Conservation (phyloP, 2,329 filamentous ascomycete species). For the Aureobasidium namibiae region DNA sequence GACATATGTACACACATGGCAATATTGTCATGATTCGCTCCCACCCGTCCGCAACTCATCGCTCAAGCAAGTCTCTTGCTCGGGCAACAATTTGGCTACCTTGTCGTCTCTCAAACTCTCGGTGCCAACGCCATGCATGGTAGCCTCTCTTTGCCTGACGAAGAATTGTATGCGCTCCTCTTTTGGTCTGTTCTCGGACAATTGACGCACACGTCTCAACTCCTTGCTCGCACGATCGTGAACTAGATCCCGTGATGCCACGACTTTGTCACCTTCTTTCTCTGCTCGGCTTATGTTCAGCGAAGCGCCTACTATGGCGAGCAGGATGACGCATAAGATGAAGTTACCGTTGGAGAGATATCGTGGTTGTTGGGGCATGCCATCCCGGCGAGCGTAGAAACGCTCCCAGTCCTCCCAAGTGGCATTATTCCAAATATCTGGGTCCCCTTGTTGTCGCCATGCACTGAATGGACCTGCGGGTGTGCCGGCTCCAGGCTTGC, state of each 20-base stretch:
- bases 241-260: conserved; percentile 58
- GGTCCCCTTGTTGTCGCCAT: conserved; percentile 32
- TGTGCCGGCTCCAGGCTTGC: conserved; percentile 3
- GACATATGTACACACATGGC: neutral
- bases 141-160: conserved; percentile 61
- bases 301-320: conserved; percentile 62
- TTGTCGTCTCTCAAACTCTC: conserved; percentile 38
- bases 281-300: conserved; percentile 65
- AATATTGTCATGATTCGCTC: neutral
- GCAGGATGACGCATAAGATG: conserved; percentile 58
- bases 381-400: conserved; percentile 24
- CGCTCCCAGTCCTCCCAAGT: conserved; percentile 98
- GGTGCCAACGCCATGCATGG: conserved; percentile 32
- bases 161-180: conserved; percentile 65
- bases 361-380: conserved; percentile 38
- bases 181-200: conserved; percentile 37
- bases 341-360: conserved; percentile 77
- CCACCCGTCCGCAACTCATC: conserved; percentile 19
- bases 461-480: conserved; percentile 27
- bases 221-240: conserved; percentile 60
- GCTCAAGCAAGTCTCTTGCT: conserved; percentile 38
- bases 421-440: conserved; percentile 59
- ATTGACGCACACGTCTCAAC: conserved; percentile 47
- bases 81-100: conserved; percentile 37
- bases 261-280: conserved; percentile 50